A percentile compares a stretch with the other conserved stretches of the same genome.
phyloP scores from a whole-genome alignment of 2,329 filamentous ascomycete species.

The Monosporascus sp. region DNA sequence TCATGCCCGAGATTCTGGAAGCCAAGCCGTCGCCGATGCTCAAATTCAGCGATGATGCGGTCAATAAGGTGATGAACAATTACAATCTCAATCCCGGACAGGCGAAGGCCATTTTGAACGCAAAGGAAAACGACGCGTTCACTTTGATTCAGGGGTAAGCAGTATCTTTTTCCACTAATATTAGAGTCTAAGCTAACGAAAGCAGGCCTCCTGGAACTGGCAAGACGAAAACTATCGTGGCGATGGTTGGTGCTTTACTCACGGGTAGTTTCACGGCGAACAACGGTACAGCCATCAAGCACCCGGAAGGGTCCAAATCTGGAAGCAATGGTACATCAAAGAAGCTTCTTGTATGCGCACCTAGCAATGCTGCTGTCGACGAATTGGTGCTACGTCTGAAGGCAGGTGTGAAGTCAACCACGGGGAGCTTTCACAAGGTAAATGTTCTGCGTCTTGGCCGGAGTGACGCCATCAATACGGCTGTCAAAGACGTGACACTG shows the following conservation, averaged over 20 bases:
- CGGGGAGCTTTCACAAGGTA: constrained; percentile 68
- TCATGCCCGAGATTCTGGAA: constrained; percentile 85
- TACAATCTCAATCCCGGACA: constrained; percentile 87
- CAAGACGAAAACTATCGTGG: constrained; percentile 97
- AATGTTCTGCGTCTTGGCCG: constrained; percentile 86
- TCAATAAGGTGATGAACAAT: constrained; percentile 64
- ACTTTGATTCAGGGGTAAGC: constrained; percentile 84
- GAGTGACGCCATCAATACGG: constrained; percentile 85
- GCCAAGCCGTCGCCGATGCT: constrained; percentile 88
- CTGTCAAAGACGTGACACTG: constrained; percentile 84
- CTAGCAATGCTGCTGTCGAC: constrained; percentile 96
- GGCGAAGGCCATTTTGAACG: constrained; percentile 85
- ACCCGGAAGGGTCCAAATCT: constrained; percentile 30
- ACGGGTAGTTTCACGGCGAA: constrained; percentile 47
- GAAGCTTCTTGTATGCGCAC: constrained; percentile 94
- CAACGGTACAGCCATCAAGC: constrained; percentile 39
- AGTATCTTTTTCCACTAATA: constrained; percentile 1
- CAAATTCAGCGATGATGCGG: constrained; percentile 68
- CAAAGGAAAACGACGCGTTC: constrained; percentile 93
- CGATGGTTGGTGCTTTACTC: constrained; percentile 85
- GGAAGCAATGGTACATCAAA: constrained; percentile 47
- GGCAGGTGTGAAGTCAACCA: constrained; percentile 71
- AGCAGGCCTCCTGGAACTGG: constrained; percentile 83
- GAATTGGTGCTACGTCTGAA: constrained; percentile 93
- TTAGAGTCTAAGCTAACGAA: constrained; percentile 24